Base-by-base conservation (phyloP, 169 alveolate species). In the Besnoitia besnoiti region DNA sequence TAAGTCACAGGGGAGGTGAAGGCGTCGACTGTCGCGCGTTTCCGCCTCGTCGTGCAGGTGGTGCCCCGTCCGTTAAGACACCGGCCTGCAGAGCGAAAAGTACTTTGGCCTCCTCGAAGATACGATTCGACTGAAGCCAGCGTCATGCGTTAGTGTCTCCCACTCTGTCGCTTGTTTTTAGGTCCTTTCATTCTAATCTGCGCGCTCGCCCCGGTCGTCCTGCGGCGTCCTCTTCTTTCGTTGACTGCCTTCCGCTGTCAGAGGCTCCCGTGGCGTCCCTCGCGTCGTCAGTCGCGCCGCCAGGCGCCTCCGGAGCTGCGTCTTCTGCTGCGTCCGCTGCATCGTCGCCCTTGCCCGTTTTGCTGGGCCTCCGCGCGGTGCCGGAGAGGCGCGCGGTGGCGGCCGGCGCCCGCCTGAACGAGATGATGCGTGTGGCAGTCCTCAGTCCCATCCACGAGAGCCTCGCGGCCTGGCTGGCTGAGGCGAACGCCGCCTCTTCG, bases 181-280 rank as follows among this genome's bases (percentile, higher is more conserved):
- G 87, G 35, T 77, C 61, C 33, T 42, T 3, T 21, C 0, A 16
- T 10, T 14, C 37, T 12, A 55, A 77, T 30, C 5, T 37, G n/a
- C 14, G 21, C 27, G 2, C 55, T 4, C 87, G 33, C 14, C 40
- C 59, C 21, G n/a, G 87, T 37, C 87, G 87, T 40, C 39, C 87
- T 12, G 35, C 87, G 7, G 87, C 87, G 87, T 42, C 87, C 7
- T 39, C 59, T 30, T 77, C 87, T 21, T 77, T 77, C 30, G 61
- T 77, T 0, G 87, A 77, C 21, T 10, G 35, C 16, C 61, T 39
- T 37, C 37, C 59, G 61, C 61, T 30, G 47, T 73, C 82, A 0
- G 10, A 5, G 8, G n/a, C n/a, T n/a, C n/a, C n/a, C n/a, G n/a
- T n/a, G n/a, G n/a, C n/a, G 67, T 51, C 67, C 67, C 67, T 51